Evolutionary conservation across 306 rosid species (phyloP).

Genomic region (Pyrus pyrifolia): DNA sequence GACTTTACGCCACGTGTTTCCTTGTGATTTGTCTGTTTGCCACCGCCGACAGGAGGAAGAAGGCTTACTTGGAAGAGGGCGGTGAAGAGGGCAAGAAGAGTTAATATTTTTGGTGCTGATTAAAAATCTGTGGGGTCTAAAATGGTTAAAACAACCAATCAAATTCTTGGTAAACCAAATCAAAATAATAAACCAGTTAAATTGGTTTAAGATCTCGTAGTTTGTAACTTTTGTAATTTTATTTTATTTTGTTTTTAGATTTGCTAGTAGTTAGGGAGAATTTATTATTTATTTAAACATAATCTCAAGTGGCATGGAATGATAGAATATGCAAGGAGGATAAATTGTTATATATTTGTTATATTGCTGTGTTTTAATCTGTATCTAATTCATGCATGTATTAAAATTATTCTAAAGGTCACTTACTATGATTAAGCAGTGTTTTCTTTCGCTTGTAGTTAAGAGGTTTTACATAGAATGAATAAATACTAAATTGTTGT

Average conservation of each 20-base stretch:
- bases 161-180: constrained; percentile 14
- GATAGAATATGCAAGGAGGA: constrained; percentile 1
- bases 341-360: not conserved
- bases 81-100: constrained; percentile 84
- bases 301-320: constrained; percentile 3
- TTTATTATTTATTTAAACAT: not conserved
- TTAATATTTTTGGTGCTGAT: constrained; percentile 3
- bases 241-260: not conserved
- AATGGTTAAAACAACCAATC: not conserved
- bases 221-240: not conserved
- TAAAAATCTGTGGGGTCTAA: not conserved
- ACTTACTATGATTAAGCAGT: too few relatives aligned
- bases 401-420: too few relatives aligned
- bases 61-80: constrained; percentile 72
- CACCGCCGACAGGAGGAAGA: constrained; percentile 62
- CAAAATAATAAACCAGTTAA: not conserved
- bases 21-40: constrained; percentile 48
- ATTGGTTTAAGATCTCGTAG: not conserved
- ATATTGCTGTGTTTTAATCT: too few relatives aligned
- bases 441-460: too few relatives aligned
- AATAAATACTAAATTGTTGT: too few relatives aligned
- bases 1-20: constrained; percentile 71
- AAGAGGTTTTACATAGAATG: too few relatives aligned
- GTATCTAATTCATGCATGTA: too few relatives aligned
- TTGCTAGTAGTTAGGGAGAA: not conserved